Conservation (phyloP, 805 yeast genomes). For the Teunomyces aglyptinius region DNA sequence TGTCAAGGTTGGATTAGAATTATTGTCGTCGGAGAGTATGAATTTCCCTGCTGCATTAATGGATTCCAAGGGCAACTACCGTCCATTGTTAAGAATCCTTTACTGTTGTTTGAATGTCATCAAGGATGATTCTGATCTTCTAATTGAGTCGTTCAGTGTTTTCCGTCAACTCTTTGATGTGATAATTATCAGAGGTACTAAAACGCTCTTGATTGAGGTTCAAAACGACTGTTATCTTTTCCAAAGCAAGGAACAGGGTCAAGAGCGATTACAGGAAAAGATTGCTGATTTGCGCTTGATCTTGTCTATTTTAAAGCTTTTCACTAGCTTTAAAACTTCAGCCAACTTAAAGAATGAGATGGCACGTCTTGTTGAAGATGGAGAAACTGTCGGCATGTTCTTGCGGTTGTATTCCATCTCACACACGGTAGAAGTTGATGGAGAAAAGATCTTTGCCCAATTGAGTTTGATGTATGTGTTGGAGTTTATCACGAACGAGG, state of each 20-base stretch:
- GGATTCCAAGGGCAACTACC: conserved; percentile 43
- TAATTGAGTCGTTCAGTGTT: conserved; percentile 49
- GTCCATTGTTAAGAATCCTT: conserved; percentile 61
- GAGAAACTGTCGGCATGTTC: conserved; percentile 61
- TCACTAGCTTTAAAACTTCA: conserved; percentile 50
- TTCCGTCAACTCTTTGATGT: conserved; percentile 58
- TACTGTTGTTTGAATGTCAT: conserved; percentile 48
- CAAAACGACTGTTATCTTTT: conserved; percentile 54
- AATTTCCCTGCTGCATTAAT: conserved; percentile 45
- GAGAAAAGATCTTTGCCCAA: conserved; percentile 71
- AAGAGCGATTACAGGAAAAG: conserved; percentile 43
- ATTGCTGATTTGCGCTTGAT: conserved; percentile 66
- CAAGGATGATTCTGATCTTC: conserved; percentile 34
- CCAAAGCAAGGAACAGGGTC: conserved; percentile 29
- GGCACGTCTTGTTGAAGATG: conserved; percentile 51
- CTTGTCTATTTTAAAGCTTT: conserved; percentile 60
- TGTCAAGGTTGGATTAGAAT: conserved; percentile 40
- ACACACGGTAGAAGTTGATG: conserved; percentile 56
- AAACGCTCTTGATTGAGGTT: conserved; percentile 53
- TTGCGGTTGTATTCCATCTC: conserved; percentile 67
- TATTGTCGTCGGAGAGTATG: conserved; percentile 50
- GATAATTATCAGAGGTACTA: conserved; percentile 66
- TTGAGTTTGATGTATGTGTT: conserved; percentile 64
- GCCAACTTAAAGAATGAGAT: conserved; percentile 47
- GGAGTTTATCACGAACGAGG: conserved; percentile 61